Evolutionary conservation across 352 stramenopile genomes (phyloP), one percentile per base, ranked within the genome.

Genomic region (Plasmopara halstedii): DNA sequence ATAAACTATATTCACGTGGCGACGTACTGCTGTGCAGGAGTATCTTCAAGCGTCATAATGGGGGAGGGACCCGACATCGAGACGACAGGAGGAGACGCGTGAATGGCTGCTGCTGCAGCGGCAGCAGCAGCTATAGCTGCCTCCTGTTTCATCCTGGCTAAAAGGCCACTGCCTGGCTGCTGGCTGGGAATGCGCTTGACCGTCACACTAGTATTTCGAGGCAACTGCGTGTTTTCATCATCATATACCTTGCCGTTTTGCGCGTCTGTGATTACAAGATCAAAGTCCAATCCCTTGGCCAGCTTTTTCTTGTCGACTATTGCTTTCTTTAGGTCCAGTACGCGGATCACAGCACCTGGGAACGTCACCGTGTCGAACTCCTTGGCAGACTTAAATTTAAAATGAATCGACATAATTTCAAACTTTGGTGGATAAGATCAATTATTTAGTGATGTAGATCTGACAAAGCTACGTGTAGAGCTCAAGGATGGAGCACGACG

Each of bases 221-320:
- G 71, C 19, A 96, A 61, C 49, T 93, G 69, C 50, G 81, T 85
- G 64, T 73, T 96, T 53, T 96, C 87, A 38, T 96, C 85, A 43
- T 93, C 83, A 60, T 96, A 96, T 3, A 93, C 79, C 42, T 95
- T 90, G 46, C 86, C 87, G 46, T 85, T 96, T 55, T 96, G 83
- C 27, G 87, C 85, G 60, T 96, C 89, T 15, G 85, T 94, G 60
- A 96, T 92, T 0, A 94, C 80, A 2, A 96, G 69, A 45, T 96
- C 87, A 43, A 96, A 94, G 52, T 96, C 87, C 34, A 96, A 73
- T 0, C 87, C 87, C 46, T 96, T 96, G 50, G 81, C 79, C 19
- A 96, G 73, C 46, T 94, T 94, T 64, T 96, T 96, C 60, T 95
- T 88, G 38, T 96, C 87, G 34, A 96, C 88, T 50, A 96, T 96